Evolutionary conservation across 1,284 basidiomycete genomes (phyloP), one percentile per base, ranked within the genome.

Genomic region (Stereum hirsutum): DNA sequence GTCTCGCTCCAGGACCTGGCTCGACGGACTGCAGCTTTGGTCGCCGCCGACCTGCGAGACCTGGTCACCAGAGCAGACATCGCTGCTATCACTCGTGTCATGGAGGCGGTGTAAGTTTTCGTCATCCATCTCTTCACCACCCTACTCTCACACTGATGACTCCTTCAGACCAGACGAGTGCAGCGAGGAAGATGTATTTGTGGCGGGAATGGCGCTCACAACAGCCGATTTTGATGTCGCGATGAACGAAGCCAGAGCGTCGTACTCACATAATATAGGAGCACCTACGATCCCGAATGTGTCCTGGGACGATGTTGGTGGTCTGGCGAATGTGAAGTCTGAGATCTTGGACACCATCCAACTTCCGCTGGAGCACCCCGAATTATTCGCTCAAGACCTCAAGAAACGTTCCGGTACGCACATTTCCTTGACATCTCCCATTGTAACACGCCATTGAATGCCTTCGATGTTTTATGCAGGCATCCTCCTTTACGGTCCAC

Each of bases 331-430:
- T 48, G 91, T 98, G 46, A 99, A 98, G 63, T 64, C 78, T 34
- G 95, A 98, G 54, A 98, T 99, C 45, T 69, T 99, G 51, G 95
- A 99, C 55, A 99, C 95, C 14, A 90, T 99, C 38, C 94, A 99
- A 59, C 69, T 99, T 3, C 96, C 96, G 0, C 68, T 99, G 21
- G 89, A 97, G 47, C 82, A 91, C 57, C 95, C 96, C 2, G 93
- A 98, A 55, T 65, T 99, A 1, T 99, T 99, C 62, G 75, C 82
- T 5, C 81, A 87, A 47, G 95, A 95, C 1, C 66, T 99, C 19
- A 99, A 99, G 66, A 96, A 97, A 62, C 78, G 96, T 51, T 96
- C 92, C 46, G 94, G 93, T 88, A 54, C 46, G 52, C 47, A 24
- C 24, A 6, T 2, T 30, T n/a, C 8, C 14, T n/a, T 15, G 4